A percentile compares a stretch with the other conserved stretches of the same genome.
These are phyloP conservation scores for Quercus berberidifolia DNA, from an alignment of 306 rosid genomes.

Conservation along the genomic window DNA sequence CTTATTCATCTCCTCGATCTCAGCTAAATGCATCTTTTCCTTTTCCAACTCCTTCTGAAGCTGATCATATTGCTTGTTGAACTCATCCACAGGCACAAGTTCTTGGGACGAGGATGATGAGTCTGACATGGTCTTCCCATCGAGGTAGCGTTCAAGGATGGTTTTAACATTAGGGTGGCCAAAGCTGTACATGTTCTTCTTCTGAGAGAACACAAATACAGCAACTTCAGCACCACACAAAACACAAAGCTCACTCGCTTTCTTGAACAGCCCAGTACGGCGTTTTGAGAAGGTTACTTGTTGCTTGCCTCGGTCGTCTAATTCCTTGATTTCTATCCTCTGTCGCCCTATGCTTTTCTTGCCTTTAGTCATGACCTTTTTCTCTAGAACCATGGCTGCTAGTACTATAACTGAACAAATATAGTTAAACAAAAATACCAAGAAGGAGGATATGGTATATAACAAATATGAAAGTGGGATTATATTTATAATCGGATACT, in stretches of 20 bases:
- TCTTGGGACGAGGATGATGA: not conserved
- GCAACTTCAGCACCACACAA: constrained; percentile 39
- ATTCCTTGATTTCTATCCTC: constrained; percentile 50
- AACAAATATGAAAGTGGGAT: not conserved
- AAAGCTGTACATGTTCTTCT: constrained; percentile 38
- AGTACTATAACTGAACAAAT: not conserved
- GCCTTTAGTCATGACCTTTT: not conserved
- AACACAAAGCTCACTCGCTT: constrained; percentile 49
- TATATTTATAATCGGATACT: not conserved
- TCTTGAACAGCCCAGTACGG: constrained; percentile 47
- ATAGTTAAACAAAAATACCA: too few species aligned
- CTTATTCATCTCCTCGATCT: not conserved
- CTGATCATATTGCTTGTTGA: constrained; percentile 25
- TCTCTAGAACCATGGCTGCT: not conserved
- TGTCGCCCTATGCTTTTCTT: constrained; percentile 38
- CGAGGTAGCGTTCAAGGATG: constrained; percentile 24
- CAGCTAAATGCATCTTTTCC: constrained; percentile 25
- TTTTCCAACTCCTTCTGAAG: constrained; percentile 20
- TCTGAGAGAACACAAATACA: constrained; percentile 45
- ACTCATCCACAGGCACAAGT: not conserved
- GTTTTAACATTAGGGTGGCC: constrained; percentile 32
- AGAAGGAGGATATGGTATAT: not conserved
- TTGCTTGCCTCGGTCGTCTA: constrained; percentile 31
- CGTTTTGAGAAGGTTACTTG: constrained; percentile 62
- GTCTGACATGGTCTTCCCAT: not conserved